Conservation (phyloP, 2,329 filamentous ascomycete species). For the Trichophyton simii region DNA sequence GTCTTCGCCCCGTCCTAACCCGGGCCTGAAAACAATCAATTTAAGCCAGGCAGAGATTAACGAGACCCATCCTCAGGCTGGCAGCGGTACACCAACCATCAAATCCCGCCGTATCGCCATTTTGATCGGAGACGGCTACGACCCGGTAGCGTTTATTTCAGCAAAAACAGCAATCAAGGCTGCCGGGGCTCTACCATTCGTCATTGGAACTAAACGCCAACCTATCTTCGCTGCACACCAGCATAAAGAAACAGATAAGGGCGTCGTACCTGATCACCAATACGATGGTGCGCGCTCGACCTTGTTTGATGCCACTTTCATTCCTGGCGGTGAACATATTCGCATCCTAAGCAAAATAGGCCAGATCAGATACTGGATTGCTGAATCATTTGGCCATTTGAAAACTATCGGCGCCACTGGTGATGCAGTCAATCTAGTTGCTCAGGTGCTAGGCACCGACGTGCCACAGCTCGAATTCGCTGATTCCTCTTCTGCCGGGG, state of each 20-base stretch:
- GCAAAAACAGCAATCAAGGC: slow-evolving; percentile 51
- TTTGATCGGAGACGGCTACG: slow-evolving; percentile 22
- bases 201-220: slow-evolving; percentile 56
- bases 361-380: slow-evolving; percentile 61
- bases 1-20: slow-evolving; percentile 44
- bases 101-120: slow-evolving; percentile 51
- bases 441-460: slow-evolving; percentile 30
- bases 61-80: slow-evolving; percentile 42
- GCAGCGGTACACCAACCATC: slow-evolving; percentile 52
- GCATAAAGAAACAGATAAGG: slow-evolving; percentile 21
- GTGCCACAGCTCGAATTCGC: slow-evolving; percentile 40
- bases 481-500: slow-evolving; percentile 35
- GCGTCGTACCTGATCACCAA: slow-evolving; percentile 57
- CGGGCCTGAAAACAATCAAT: slow-evolving; percentile 53
- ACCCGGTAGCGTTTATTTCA: slow-evolving; percentile 50
- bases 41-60: slow-evolving; percentile 64
- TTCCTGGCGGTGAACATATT: slow-evolving; percentile 50
- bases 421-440: slow-evolving; percentile 55
- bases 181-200: slow-evolving; percentile 52
- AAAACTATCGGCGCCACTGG: slow-evolving; percentile 68
- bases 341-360: slow-evolving; percentile 55
- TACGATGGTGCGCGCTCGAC: slow-evolving; percentile 64
- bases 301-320: slow-evolving; percentile 66
- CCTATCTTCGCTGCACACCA: slow-evolving; percentile 52
- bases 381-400: slow-evolving; percentile 69